A percentile compares a stretch with the other conserved stretches of the same genome.
phyloP scores from a whole-genome alignment of 139 green algal species.

The Volvox africanus region DNA sequence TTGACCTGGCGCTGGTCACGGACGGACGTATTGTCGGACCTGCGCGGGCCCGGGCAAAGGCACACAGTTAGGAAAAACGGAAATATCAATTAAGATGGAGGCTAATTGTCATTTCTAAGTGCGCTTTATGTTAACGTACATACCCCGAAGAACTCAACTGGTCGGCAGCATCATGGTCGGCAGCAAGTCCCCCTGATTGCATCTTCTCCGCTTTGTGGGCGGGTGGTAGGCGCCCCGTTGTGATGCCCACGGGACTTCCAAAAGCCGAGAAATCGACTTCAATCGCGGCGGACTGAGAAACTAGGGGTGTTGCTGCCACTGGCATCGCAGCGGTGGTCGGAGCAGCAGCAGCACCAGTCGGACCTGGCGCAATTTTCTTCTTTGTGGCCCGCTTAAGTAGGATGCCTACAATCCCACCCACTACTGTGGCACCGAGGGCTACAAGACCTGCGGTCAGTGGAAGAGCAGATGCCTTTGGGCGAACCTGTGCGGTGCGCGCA shows the following conservation, averaged over 20 bases:
- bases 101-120: neutral
- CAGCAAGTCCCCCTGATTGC: too few relatives aligned
- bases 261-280: conserved; percentile 28
- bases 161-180: neutral
- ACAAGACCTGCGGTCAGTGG: neutral
- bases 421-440: neutral
- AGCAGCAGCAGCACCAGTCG: neutral
- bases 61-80: too few relatives aligned
- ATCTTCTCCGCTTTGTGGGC: neutral
- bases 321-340: neutral
- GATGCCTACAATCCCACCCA: neutral
- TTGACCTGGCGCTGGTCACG: conserved; percentile 27
- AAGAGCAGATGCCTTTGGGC: neutral
- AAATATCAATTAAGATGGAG: too few relatives aligned
- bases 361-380: neutral
- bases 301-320: neutral
- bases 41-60: neutral
- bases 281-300: neutral
- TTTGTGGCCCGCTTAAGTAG: neutral
- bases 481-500: neutral
- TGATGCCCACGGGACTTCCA: conserved; percentile 20
- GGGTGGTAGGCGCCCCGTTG: neutral
- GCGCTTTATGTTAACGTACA: too few relatives aligned
- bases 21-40: conserved; percentile 30
- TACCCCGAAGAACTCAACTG: neutral